Base-by-base conservation (phyloP, 495 filamentous ascomycete genomes). In the Penicillium argentinense region DNA sequence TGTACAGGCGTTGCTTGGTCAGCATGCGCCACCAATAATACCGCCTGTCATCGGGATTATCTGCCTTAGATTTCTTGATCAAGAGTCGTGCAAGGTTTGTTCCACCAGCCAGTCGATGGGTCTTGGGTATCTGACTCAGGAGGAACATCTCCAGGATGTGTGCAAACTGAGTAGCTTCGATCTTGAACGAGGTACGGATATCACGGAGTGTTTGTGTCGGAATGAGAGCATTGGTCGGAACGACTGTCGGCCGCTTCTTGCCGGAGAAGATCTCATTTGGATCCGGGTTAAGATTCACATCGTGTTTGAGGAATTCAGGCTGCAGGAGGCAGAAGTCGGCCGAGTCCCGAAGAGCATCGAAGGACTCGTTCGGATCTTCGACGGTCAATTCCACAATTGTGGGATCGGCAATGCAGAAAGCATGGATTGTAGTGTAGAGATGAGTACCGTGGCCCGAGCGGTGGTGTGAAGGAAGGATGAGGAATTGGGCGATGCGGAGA, bases 301-400 rank as follows among this genome's bases (percentile, higher is more conserved):
- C 53, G 49, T 72, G 68, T 45, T 69, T 69, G 30, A 64, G 40
- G 60, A 77, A 68, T 50, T 73, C 69, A 12, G 67, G 62, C 14
- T 50, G 62, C 34, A 97, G 73, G 41, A 84, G 83, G 17, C 79
- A 73, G 29, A 91, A 76, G 61, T 99, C 93, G 47, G 84, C 83
- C 26, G 85, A 75, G 65, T 97, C 91, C 30, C 93, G 83, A 33
- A 99, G 74, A 45, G 90, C 84, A 63, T 96, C 90, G 54, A 99
- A 99, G 11, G 84, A 83, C 62, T 97, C 91, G 57, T 91, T 97
- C 0, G 93, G 93, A 56, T 97, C 91, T 67, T 99, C 93, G 14
- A 99, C 88, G 0, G 92, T 93, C 53, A 99, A 76, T 63, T 99
- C 93, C 37, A 78, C 70, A 21, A 87, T 82, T 16, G 80, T 77